phyloP scores from a whole-genome alignment of 108 stramenopile species.

The Pseudonitzschia multiseries region DNA sequence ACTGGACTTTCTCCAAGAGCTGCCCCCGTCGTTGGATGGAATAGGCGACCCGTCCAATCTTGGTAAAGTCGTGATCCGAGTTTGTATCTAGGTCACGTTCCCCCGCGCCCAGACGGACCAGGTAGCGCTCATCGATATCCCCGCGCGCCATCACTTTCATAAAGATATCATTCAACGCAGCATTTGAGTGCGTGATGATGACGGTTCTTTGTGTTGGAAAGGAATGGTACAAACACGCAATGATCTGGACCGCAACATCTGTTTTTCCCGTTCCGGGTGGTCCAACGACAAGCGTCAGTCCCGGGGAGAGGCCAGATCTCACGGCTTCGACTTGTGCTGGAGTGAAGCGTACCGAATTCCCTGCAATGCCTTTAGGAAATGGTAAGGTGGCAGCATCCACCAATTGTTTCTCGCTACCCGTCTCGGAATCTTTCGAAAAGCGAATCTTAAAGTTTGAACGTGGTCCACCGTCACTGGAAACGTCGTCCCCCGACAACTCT shows the following conservation, averaged over 20 bases:
- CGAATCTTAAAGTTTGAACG: constrained; percentile 63
- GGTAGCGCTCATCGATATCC: constrained; percentile 85
- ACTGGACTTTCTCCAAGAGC: constrained; percentile 88
- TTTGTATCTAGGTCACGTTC: constrained; percentile 83
- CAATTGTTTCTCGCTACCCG: constrained; percentile 18
- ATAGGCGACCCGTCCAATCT: constrained; percentile 87
- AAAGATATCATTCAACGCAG: constrained; percentile 98
- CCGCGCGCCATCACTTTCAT: constrained; percentile 93
- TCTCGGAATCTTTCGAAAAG: constrained; percentile 28
- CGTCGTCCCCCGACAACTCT: background rate
- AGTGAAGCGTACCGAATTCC: constrained; percentile 94
- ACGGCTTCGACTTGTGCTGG: constrained; percentile 95
- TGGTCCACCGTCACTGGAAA: constrained; percentile 7
- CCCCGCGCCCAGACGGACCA: constrained; percentile 93
- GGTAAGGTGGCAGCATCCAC: constrained; percentile 57
- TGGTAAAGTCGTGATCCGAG: constrained; percentile 87
- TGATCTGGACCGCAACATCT: constrained; percentile 96
- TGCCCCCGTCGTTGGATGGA: constrained; percentile 79
- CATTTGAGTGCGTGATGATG: constrained; percentile 97
- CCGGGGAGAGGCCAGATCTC: constrained; percentile 90
- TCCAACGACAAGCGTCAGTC: constrained; percentile 93
- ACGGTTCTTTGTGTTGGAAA: constrained; percentile 93
- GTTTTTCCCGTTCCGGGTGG: constrained; percentile 97
- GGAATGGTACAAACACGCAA: constrained; percentile 92
- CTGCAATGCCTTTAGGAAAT: constrained; percentile 37